phyloP scores from a whole-genome alignment of 176 grass and related monocot genomes.

The Cenchrus purpureus region DNA sequence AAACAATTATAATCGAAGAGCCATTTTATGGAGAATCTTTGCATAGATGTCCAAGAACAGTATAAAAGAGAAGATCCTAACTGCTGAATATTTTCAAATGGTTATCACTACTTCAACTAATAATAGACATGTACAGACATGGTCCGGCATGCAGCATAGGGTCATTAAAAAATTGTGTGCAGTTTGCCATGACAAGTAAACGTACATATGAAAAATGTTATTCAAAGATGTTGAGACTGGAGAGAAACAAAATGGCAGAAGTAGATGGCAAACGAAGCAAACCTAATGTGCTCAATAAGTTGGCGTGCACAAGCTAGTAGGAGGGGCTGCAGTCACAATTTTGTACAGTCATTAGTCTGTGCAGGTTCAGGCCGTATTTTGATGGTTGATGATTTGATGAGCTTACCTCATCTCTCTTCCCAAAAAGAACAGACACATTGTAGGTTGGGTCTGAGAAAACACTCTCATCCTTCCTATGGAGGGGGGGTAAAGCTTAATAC shows the following conservation, averaged over 20 bases:
- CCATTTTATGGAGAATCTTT: neutral
- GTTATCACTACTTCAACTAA: conserved; percentile 2
- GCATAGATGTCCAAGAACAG: conserved; percentile 7
- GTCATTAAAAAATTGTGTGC: neutral
- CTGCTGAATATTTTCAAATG: conserved; percentile 1
- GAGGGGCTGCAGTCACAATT: conserved; percentile 63
- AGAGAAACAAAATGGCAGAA: conserved; percentile 2
- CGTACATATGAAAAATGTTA: neutral
- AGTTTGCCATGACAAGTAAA: conserved; percentile 4
- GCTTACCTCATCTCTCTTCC: conserved; percentile 92
- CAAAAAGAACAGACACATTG: conserved; percentile 83
- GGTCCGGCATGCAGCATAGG: neutral
- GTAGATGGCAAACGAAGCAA: conserved; percentile 17
- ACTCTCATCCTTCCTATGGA: conserved; percentile 85
- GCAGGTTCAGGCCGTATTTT: conserved; percentile 18
- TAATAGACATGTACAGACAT: neutral
- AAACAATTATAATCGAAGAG: conserved; percentile 6
- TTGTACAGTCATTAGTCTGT: conserved; percentile 13
- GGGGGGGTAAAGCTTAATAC: neutral
- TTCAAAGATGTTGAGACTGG: neutral
- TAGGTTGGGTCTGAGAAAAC: conserved; percentile 88
- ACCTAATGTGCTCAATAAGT: conserved; percentile 97
- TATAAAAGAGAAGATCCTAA: neutral
- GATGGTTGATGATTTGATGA: neutral
- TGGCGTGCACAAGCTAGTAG: conserved; percentile 80